Base-by-base conservation (phyloP, 257 asterid species). In the Petrea volubilis region DNA sequence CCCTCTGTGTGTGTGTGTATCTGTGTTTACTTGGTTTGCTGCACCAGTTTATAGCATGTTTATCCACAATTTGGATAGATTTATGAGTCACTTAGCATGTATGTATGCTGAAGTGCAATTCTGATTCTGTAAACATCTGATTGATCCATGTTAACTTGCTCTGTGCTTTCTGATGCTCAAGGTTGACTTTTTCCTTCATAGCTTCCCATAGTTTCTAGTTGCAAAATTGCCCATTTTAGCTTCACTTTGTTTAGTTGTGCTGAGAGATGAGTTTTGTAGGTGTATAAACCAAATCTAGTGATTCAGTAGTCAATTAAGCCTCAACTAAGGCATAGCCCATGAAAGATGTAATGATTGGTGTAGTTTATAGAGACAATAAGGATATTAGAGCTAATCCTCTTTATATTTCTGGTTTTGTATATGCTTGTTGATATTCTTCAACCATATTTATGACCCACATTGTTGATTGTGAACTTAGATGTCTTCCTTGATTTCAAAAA, bases 151-250 rank as follows among this genome's bases (percentile, higher is more conserved):
- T 31, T 18, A n/a, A 7, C 25, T 31, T 33, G 23, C 64, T 11
- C 25, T 59, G 25, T 59, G n/a, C 24, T 7, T 17, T 33, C 15
- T 15, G 65, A 33, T 43, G 11, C 28, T 31, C 34, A 31, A 28
- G 29, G 29, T 78, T 47, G 69, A 43, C 59, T 67, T 20, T 68
- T 63, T 38, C 18, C 66, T 12, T 41, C 2, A 18, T 23, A n/a
- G 17, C 40, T 21, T 60, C 25, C 31, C 6, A n/a, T 41, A 2
- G 8, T 43, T 28, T 27, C 28, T 41, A 6, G 21, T 9, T 20
- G 64, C 43, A 10, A 21, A 31, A 15, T 53, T 60, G 53, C 46
- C 71, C 15, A 31, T 67, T 24, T 64, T 29, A 23, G 46, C 6
- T 64, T 55, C 27, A 7, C 66, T 10, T 10, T 58, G 36, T 49